Percentiles rank a stretch among this genome's conserved stretches.
phyloP scores from a whole-genome alignment of 2,329 filamentous ascomycete species.

The Scytalidium sp. region DNA sequence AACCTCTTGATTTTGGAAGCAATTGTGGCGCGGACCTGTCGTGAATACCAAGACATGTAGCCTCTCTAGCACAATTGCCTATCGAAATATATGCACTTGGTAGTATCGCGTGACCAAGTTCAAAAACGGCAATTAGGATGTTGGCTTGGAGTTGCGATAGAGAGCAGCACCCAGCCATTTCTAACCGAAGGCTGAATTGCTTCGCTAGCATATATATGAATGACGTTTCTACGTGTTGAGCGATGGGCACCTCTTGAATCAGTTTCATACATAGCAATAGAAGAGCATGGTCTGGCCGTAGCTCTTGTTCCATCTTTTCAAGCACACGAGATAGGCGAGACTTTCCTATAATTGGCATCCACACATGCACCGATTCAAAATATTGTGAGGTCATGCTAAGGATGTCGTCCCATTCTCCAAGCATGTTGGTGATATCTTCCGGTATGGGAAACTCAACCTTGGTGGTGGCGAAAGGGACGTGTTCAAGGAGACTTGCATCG shows the following conservation, averaged over 20 bases:
- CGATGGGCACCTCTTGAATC: conserved; percentile 26
- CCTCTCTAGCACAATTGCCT: conserved; percentile 36
- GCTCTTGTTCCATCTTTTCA: conserved; percentile 31
- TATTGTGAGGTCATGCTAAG: conserved; percentile 22
- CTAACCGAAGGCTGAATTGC: conserved; percentile 33
- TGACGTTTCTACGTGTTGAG: conserved; percentile 7
- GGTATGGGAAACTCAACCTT: not conserved
- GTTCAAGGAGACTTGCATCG: not conserved
- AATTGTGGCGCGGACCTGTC: conserved; percentile 6
- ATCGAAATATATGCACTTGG: conserved; percentile 42
- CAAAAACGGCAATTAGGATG: conserved; percentile 40
- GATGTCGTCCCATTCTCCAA: not conserved
- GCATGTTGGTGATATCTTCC: not conserved
- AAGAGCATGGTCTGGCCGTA: conserved; percentile 38
- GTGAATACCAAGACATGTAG: conserved; percentile 37
- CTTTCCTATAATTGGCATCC: conserved; percentile 40
- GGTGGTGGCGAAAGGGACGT: not conserved
- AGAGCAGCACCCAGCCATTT: conserved; percentile 35
- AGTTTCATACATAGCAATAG: conserved; percentile 42
- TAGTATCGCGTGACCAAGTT: conserved; percentile 42
- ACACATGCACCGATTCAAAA: conserved; percentile 36
- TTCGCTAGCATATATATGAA: conserved; percentile 34
- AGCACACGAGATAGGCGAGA: conserved; percentile 40
- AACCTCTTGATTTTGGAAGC: conserved; percentile 15
- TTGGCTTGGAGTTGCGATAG: conserved; percentile 39